A percentile compares a stretch with the other conserved stretches of the same genome.
Evolutionary conservation across 345 rosid species (phyloP).

Genomic region (Boechera stricta): DNA sequence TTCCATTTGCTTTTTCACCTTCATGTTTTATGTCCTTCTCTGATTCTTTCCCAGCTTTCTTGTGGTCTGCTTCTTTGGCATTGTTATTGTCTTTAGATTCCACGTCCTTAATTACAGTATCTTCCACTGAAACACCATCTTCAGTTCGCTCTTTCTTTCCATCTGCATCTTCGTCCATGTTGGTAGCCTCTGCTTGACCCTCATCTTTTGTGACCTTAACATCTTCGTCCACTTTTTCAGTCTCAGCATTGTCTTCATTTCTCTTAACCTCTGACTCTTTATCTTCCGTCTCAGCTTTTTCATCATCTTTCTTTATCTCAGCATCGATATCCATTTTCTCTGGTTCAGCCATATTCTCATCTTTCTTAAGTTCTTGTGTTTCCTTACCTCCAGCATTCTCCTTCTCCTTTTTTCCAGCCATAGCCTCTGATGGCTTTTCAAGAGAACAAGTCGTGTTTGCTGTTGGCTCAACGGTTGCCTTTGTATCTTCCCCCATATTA

Average conservation of each 20-base stretch:
- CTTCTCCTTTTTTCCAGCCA: conserved; percentile 40
- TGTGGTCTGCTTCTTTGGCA: conserved; percentile 32
- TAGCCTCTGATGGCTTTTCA: conserved; percentile 46
- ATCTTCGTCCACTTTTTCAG: conserved; percentile 27
- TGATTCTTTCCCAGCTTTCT: conserved; percentile 37
- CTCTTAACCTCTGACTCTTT: conserved; percentile 27
- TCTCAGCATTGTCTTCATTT: conserved; percentile 27
- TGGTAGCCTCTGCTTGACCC: conserved; percentile 23
- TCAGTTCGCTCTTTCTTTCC: conserved; percentile 35
- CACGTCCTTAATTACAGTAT: conserved; percentile 20
- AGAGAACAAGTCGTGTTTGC: conserved; percentile 52
- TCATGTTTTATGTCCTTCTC: conserved; percentile 31
- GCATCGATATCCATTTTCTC: conserved; percentile 41
- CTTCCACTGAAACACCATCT: conserved; percentile 45
- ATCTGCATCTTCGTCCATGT: conserved; percentile 27
- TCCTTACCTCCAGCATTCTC: conserved; percentile 33
- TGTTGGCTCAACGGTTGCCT: conserved; percentile 51
- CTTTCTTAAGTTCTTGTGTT: conserved; percentile 24
- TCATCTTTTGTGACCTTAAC: conserved; percentile 23
- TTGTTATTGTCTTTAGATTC: conserved; percentile 30
- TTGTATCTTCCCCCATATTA: conserved; percentile 69
- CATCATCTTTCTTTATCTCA: conserved; percentile 28
- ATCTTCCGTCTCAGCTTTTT: background rate
- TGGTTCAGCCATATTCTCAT: conserved; percentile 21
- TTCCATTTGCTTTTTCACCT: conserved; percentile 40